Evolutionary conservation across 768 basidiomycete species (phyloP), one percentile per base, ranked within the genome.

Genomic region (Kwoniella sp.): DNA sequence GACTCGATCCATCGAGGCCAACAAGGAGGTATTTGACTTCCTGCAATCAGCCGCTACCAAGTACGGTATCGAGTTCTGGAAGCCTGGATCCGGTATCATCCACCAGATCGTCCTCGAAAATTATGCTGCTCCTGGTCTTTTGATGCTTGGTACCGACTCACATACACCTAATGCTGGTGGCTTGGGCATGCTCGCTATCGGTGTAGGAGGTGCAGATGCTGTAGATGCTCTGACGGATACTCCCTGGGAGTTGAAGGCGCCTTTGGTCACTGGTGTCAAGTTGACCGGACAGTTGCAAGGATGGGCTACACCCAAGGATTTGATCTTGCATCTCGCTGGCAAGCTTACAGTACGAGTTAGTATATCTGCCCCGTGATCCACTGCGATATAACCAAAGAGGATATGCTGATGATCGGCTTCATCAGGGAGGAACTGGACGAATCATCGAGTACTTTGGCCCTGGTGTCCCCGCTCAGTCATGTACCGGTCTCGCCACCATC

Each of bases 101-200:
- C 96, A 99, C 79, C 96, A 98, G 77, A 96, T 98, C 63, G 95
- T 99, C 2, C 84, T 99, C 61, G 95, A 99, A 80, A 95, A 95
- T 73, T 97, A 97, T 77, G 93, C 94, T 27, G 92, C 93, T 50
- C 93, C 92, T 6, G 93, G 92, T 65, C 89, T 92, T 85, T 84
- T 94, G 27, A 93, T 95, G 92, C 68, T 82, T 49, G 82, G 82
- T 61, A 67, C 79, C 87, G 95, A 98, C 80, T 94, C 91, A 24
- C 96, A 99, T 80, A 98, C 96, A 1, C 96, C 96, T 0, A 98
- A 99, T 78, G 96, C 96, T 55, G 93, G 95, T 59, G 96, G 96
- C 27, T 86, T 99, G 55, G 95, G 96, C 12, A 85, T 93, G 84
- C 85, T 99, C 64, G 96, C 96, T 4, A 96, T 98, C 58, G 96